Evolutionary conservation across 1,139 yeast genomes (phyloP).

Genomic region (Saccharomyces pastorianus): DNA sequence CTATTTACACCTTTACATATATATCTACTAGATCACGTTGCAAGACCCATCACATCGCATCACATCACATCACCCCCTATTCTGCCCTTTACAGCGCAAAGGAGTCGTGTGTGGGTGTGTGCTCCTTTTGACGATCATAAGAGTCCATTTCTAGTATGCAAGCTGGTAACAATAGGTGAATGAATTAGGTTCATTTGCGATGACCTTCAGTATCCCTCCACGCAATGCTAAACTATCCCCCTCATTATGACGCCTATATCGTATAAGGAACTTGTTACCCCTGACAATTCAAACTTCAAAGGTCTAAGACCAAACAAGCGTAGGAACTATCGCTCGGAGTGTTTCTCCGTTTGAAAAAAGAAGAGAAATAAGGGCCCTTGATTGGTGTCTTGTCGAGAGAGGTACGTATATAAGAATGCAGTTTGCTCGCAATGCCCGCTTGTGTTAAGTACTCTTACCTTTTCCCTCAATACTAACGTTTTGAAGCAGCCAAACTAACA

Average conservation of each 20-base stretch:
- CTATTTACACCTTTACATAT: background rate
- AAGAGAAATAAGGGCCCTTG: background rate
- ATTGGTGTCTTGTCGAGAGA: background rate
- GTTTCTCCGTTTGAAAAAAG: background rate
- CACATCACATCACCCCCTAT: background rate
- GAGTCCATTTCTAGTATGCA: background rate
- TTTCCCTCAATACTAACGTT: background rate
- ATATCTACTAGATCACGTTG: background rate
- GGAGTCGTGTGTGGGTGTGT: background rate
- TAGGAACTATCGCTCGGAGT: background rate
- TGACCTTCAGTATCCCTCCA: background rate
- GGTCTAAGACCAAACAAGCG: background rate
- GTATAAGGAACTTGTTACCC: background rate
- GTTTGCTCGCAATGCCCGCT: background rate
- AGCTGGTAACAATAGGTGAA: background rate
- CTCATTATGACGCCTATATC: background rate
- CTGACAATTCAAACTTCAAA: background rate
- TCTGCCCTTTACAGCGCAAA: background rate
- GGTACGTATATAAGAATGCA: background rate
- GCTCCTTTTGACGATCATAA: background rate
- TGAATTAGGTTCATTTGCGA: background rate
- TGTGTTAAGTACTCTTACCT: background rate
- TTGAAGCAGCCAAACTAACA: background rate
- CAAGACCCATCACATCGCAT: background rate
- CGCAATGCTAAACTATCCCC: background rate